Base-by-base conservation (phyloP, 2,329 filamentous ascomycete genomes). In the Pseudogymnoascus sp. region DNA sequence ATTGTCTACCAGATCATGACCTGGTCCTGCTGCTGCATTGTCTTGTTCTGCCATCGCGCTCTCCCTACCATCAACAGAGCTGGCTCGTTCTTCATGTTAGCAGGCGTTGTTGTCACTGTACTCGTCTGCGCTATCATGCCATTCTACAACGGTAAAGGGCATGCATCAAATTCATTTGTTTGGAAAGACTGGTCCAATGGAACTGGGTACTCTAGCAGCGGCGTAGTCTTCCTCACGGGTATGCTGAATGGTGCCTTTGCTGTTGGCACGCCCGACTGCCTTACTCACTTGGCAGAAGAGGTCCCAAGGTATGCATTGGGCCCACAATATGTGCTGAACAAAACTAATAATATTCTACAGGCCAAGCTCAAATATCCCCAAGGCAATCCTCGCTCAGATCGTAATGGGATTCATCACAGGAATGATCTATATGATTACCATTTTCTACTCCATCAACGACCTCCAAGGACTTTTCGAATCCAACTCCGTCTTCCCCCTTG, bases 201-300 rank as follows among this genome's bases (percentile, higher is more conserved):
- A 60, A 76, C 78, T 0, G 77, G 78, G 0, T 80, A 74, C 65
- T 66, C 65, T 1, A 79, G 75, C 60, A 74, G 83, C 61, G 81
- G 81, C 4, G 81, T 85, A 57, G 81, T 82, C 10, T 86, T 86
- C 64, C 75, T 83, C 6, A 75, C 78, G 1, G 83, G 83, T 15
- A 83, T 85, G 78, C 74, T 86, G 13, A 90, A 90, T 67, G 87
- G 85, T 9, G 86, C 86, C 2, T 90, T 84, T 69, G 81, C 83
- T 47, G 82, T 89, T 9, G 87, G 86, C 5, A 82, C 83, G 1
- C 82, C 85, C 0, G 87, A 90, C 68, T 82, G 84, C 57, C 81
- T 84, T 1, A 82, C 82, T 1, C 86, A 88, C 68, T 70, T 88
- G 40, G 81, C 84, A 0, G 85, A 89, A 70, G 85, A 88, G 70